Evolutionary conservation across 139 green algal genomes (phyloP).

Genomic region (Micromonas commoda): DNA sequence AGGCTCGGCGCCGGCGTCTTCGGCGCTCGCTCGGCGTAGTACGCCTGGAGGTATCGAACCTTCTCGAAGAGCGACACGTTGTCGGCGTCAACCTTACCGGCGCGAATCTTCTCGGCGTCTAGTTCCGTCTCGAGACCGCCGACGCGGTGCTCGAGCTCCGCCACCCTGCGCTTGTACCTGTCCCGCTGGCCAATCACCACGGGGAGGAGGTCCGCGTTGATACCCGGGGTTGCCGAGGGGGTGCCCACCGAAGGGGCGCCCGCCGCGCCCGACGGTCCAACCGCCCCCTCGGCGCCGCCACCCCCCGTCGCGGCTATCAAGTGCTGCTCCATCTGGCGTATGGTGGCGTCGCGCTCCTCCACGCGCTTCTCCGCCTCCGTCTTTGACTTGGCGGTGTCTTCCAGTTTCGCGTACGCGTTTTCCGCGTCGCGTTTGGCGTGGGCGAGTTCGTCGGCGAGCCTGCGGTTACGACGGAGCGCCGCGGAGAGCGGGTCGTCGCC

Average conservation of each 20-base stretch:
- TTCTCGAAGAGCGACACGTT: slow-evolving; percentile 13
- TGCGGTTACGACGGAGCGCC: neutral
- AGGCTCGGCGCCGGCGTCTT: neutral
- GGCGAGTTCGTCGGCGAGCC: neutral
- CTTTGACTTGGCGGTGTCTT: neutral
- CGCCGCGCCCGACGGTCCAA: neutral
- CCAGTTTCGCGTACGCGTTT: neutral
- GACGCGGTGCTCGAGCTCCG: neutral
- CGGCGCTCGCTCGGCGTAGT: neutral
- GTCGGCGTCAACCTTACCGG: neutral
- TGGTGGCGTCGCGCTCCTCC: neutral
- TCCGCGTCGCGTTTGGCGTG: neutral
- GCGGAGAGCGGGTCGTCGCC: neutral
- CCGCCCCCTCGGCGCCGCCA: neutral
- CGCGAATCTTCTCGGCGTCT: too few species aligned
- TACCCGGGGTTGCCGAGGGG: neutral
- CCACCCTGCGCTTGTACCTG: slow-evolving; percentile 7
- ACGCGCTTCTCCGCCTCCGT: neutral
- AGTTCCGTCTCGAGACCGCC: neutral
- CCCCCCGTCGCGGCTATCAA: neutral
- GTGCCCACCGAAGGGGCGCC: neutral
- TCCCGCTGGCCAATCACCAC: neutral
- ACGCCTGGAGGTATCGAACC: slow-evolving; percentile 4
- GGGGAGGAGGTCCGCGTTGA: neutral
- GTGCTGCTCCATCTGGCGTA: neutral